Evolutionary conservation across 495 filamentous ascomycete species (phyloP), one percentile per base, ranked within the genome.

Genomic region (Alectoria sarmentosa): DNA sequence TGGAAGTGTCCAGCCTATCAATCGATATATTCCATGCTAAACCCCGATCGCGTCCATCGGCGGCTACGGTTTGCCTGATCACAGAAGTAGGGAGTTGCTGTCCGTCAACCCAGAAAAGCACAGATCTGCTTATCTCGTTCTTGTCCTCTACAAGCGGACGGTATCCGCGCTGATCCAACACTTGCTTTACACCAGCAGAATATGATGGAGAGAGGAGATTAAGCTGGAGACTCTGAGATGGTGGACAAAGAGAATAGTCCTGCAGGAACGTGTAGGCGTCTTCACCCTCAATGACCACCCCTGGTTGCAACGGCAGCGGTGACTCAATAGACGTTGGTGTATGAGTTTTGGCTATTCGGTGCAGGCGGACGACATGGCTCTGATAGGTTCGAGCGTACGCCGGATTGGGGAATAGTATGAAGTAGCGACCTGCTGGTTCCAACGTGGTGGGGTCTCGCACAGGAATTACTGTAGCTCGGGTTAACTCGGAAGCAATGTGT

Each of bases 291-390:
- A 76, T 69, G 34, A 73, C 49, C 32, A 70, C 65, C 3, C 74
- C 76, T 13, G 73, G 72, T 90, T 36, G 90, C 84, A 57, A 91
- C 89, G 52, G 96, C 90, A 76, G 96, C 95, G 61, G 89, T 88
- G 73, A 97, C 95, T 76, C 92, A 90, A 70, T 86, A 87, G 78
- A 97, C 89, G 83, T 98, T 95, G 73, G 84, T 90, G 83, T 95
- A 86, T 73, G 92, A 88, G 78, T 96, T 91, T 75, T 93, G 85
- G 67, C 85, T 8, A 84, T 66, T 2, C 65, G 66, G 71, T 83
- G 82, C 6, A 85, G 72, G 7, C 74, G 71, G 19, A 66, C 64
- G 11, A 81, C 75, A 38, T 83, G 72, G 41, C 76, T 71, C 30
- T 77, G 75, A 75, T 89, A 90, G 11, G 77, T 77, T 10, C 68